Evolutionary conservation across 345 rosid species (phyloP).

Genomic region (Gossypium stocksii): DNA sequence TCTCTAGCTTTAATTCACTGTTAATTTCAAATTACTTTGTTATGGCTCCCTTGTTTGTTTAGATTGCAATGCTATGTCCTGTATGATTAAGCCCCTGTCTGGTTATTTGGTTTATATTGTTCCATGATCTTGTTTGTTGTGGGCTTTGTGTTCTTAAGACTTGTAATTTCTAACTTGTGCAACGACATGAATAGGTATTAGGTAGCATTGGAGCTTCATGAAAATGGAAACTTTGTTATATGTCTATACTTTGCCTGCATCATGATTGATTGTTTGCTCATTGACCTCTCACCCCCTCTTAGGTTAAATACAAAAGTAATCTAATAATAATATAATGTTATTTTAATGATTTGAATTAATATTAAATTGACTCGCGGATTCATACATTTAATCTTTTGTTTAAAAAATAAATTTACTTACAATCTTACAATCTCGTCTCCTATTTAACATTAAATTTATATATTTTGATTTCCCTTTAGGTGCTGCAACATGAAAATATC

Average conservation of each 20-base stretch:
- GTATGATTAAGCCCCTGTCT: not conserved
- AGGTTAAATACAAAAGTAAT: not conserved
- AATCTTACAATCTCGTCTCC: too few species aligned
- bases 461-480: too few species aligned
- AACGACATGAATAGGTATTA: not conserved
- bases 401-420: too few species aligned
- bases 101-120: too few species aligned
- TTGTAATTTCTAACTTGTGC: not conserved
- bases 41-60: not conserved
- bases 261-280: not conserved
- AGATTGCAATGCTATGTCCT: not conserved
- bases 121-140: not conserved
- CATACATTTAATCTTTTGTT: too few species aligned
- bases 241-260: not conserved
- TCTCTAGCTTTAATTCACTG: not conserved
- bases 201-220: slow-evolving; percentile 5
- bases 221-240: not conserved
- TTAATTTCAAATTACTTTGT: not conserved
- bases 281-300: not conserved
- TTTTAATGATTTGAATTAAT: too few species aligned
- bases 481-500: not conserved
- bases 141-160: not conserved
- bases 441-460: too few species aligned
- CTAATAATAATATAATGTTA: too few species aligned
- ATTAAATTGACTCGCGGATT: too few species aligned